Conservation (phyloP, 2,329 filamentous ascomycete genomes). For the Annulohypoxylon truncatum region DNA sequence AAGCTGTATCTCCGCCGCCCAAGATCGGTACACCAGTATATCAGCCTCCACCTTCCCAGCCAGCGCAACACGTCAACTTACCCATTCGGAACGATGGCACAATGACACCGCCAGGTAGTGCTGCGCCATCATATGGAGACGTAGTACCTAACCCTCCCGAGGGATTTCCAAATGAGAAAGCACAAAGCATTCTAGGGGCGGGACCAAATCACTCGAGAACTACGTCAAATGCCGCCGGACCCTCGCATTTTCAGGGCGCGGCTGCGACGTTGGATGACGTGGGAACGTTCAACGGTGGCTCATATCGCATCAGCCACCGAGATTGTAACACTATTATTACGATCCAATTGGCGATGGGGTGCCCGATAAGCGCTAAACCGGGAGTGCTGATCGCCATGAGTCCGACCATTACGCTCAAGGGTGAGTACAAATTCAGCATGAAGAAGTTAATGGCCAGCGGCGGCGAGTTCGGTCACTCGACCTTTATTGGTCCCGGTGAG, state of each 20-base stretch:
- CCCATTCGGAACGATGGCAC: slow-evolving; percentile 53
- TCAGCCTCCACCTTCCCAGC: slow-evolving; percentile 50
- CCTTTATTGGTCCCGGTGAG: slow-evolving; percentile 90
- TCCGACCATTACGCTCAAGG: slow-evolving; percentile 84
- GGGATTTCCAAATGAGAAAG: slow-evolving; percentile 52
- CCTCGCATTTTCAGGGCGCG: slow-evolving; percentile 72
- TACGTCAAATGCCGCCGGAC: slow-evolving; percentile 32
- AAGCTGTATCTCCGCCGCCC: slow-evolving; percentile 54
- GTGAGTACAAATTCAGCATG: slow-evolving; percentile 83
- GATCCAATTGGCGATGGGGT: slow-evolving; percentile 88
- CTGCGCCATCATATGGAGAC: slow-evolving; percentile 45
- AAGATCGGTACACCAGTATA: slow-evolving; percentile 49
- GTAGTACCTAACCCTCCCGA: slow-evolving; percentile 39
- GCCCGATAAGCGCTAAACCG: slow-evolving; percentile 83
- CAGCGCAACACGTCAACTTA: slow-evolving; percentile 50
- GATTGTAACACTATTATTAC: slow-evolving; percentile 92
- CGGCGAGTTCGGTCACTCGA: slow-evolving; percentile 81
- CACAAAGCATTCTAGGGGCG: slow-evolving; percentile 36
- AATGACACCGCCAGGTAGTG: slow-evolving; percentile 47
- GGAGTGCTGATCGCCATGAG: slow-evolving; percentile 97
- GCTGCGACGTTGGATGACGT: slow-evolving; percentile 79
- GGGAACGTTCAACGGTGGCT: slow-evolving; percentile 97
- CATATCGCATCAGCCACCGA: slow-evolving; percentile 91
- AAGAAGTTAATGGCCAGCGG: slow-evolving; percentile 91
- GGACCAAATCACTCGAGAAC: slow-evolving; percentile 33